Base-by-base conservation (phyloP, 108 stramenopile genomes). In the Pseudonitzschia pungens region DNA sequence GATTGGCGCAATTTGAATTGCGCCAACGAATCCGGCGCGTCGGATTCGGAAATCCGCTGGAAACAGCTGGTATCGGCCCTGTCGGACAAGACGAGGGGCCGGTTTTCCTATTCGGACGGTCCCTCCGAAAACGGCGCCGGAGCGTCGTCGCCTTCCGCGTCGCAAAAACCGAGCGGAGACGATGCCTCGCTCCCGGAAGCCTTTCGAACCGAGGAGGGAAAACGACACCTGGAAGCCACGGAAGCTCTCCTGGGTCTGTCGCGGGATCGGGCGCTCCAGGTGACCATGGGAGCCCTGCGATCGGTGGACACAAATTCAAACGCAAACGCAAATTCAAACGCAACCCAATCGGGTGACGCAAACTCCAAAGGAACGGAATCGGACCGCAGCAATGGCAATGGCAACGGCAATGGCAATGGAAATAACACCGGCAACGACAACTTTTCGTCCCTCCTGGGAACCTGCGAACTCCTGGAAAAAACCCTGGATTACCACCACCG, bases 381-480 rank as follows among this genome's bases (percentile, higher is more conserved):
- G 20, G 27, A 22, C 14, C 41, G 28, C n/a, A n/a, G n/a, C n/a
- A n/a, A n/a, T n/a, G n/a, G n/a, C n/a, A n/a, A n/a, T n/a, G n/a
- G n/a, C n/a, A n/a, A n/a, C n/a, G n/a, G n/a, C n/a, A n/a, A n/a
- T n/a, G n/a, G n/a, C n/a, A n/a, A n/a, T n/a, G n/a, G 66, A 64
- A 15, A 56, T 21, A 51, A 68, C 21, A 72, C 18, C 24, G 71
- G 72, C 16, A 66, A 76, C 27, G 69, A 68, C 15, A 74, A 77
- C 27, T 74, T 85, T 10, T 76, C 72, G n/a, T 77, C 85, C 12
- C 67, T 86, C 1, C 72, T 89, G 27, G 86, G 88, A 22, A 85
- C 83, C 28, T 41, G 31, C 0, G 76, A 75, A 27, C 55, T 87
- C 2, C 75, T 87, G 29, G 24, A 69, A 10, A 73, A 70, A 40